These are phyloP conservation scores for Oxyria digyna DNA, from an alignment of 148 eudicot genomes.

Conservation along the genomic window DNA sequence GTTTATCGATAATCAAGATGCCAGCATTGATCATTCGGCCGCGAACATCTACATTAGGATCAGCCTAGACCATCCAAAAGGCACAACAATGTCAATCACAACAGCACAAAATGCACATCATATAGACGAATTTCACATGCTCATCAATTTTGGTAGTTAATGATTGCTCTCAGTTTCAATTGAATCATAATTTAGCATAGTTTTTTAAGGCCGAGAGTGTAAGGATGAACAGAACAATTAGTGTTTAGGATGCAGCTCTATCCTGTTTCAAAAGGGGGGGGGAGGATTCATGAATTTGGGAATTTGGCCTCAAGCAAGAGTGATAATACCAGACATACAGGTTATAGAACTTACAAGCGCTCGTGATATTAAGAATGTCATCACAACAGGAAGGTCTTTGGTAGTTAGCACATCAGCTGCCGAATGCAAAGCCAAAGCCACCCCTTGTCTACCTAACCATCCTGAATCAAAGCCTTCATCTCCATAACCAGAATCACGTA, in stretches of 20 bases:
- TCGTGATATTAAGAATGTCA: conserved; percentile 92
- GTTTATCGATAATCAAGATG: conserved; percentile 84
- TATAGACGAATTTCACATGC: neutral
- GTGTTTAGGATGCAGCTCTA: neutral
- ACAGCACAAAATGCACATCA: neutral
- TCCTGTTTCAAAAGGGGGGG: neutral
- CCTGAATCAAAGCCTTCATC: conserved; percentile 64
- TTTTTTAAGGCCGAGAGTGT: too few relatives aligned
- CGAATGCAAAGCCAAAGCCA: conserved; percentile 71
- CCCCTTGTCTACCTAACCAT: conserved; percentile 97
- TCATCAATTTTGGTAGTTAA: too few relatives aligned
- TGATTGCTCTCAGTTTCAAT: too few relatives aligned
- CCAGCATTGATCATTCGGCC: conserved; percentile 99
- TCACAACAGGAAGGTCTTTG: conserved; percentile 95
- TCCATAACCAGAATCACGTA: conserved; percentile 52
- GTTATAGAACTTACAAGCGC: conserved; percentile 55
- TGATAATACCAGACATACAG: neutral
- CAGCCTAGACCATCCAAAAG: conserved; percentile 60
- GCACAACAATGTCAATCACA: neutral
- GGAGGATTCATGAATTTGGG: neutral
- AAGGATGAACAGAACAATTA: neutral
- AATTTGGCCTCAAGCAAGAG: neutral
- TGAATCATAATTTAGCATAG: too few relatives aligned
- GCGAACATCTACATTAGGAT: conserved; percentile 82
- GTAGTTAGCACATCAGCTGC: conserved; percentile 88